Conservation (phyloP, 73 alveolate species). For the Tetrahymena thermophila region DNA sequence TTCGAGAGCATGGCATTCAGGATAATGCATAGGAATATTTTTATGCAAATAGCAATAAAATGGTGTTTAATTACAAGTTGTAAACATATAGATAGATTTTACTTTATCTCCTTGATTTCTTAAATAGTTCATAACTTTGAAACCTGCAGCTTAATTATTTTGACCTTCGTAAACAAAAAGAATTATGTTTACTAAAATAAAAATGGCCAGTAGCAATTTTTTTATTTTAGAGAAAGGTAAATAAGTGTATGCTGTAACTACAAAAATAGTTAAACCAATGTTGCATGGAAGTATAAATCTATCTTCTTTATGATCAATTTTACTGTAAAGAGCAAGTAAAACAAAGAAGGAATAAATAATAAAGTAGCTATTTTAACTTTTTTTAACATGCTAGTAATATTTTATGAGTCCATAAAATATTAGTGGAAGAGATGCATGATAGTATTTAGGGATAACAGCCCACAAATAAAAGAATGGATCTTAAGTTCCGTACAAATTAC, state of each 20-base stretch:
- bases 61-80: conserved; percentile 40
- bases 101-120: background rate
- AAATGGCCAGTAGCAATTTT: no score
- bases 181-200: no score
- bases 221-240: no score
- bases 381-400: no score
- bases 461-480: no score
- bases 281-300: conserved; percentile 34
- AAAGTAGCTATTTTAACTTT: no score
- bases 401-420: no score
- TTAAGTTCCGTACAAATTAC: no score
- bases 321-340: background rate
- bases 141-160: conserved; percentile 34
- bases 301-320: conserved; percentile 43
- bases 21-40: conserved; percentile 41
- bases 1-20: conserved; percentile 17
- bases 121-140: conserved; percentile 14
- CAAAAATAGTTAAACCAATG: no score
- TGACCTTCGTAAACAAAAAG: background rate
- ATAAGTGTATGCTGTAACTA: background rate
- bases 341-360: background rate
- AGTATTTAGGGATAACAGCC: no score
- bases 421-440: no score
- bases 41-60: conserved; percentile 35
- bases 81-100: conserved; percentile 13